Evolutionary conservation across 495 filamentous ascomycete genomes (phyloP), one percentile per base, ranked within the genome.

Genomic region (Bombardia bombarda): DNA sequence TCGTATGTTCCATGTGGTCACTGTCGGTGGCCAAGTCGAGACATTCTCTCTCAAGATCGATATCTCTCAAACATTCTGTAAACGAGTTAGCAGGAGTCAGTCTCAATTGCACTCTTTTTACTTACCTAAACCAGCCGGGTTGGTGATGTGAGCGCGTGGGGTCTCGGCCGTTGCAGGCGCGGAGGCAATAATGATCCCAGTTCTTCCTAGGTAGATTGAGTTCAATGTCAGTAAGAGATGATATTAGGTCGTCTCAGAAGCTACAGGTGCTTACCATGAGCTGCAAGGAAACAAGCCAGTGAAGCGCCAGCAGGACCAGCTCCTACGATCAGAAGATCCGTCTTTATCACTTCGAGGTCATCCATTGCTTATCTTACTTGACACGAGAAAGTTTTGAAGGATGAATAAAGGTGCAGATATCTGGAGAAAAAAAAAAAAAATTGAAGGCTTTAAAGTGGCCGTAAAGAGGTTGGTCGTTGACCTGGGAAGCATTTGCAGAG

Each of bases 121-220:
- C 39, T 16, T 31, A 56, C 53, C 55, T 1, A 61, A 37, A 2
- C 46, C 58, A 2, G 60, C 58, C 51, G 55, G 55, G 43, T 77
- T 79, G 21, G 70, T 75, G 34, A 78, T 77, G 45, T 79, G 74
- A 1, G 74, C 75, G 0, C 75, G 54, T 1, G 75, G 75, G 18
- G 73, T 76, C 24, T 70, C 60, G 5, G 75, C 71, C 3, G 60
- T 74, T 7, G 67, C 69, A 4, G 71, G 56, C 0, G 63, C 62
- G 12, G 62, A 47, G 25, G 60, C 60, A 41, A 79, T 63, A 39
- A 77, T 65, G 32, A 77, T 62, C 1, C 75, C 75, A 6, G 48
- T 66, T 7, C 68, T 53, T 1, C 70, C 69, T 72, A n/a, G n/a
- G n/a, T n/a, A n/a, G n/a, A n/a, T n/a, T n/a, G n/a, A n/a, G n/a